phyloP scores from a whole-genome alignment of 345 rosid genomes.

The Euphorbia lathyris region DNA sequence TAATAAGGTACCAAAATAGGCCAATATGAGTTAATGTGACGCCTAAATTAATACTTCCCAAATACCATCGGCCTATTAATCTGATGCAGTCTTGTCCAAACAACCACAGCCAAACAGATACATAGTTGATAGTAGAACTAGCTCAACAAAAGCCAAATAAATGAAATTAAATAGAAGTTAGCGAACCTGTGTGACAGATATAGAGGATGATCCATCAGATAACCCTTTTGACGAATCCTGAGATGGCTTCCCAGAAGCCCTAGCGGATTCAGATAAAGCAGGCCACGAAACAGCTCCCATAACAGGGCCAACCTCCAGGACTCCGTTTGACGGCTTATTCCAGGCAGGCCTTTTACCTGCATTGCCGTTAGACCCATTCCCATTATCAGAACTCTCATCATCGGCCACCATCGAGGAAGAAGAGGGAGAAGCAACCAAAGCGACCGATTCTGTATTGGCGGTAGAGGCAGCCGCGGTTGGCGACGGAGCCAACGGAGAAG shows the following conservation, averaged over 20 bases:
- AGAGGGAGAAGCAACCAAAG: constrained; percentile 9
- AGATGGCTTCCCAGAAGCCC: constrained; percentile 39
- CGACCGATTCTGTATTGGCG: constrained; percentile 10
- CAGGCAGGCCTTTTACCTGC: constrained; percentile 67
- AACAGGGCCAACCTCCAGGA: constrained; percentile 46
- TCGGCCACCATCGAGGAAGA: constrained; percentile 33
- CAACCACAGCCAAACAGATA: not conserved
- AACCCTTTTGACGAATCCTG: constrained; percentile 39
- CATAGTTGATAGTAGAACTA: not conserved
- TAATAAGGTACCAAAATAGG: too few relatives aligned
- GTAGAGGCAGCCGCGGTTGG: not conserved
- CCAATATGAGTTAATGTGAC: too few relatives aligned
- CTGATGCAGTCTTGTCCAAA: not conserved
- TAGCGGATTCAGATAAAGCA: constrained; percentile 53
- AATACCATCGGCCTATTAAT: too few relatives aligned
- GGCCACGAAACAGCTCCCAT: constrained; percentile 74
- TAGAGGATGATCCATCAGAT: constrained; percentile 44
- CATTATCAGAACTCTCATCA: constrained; percentile 38
- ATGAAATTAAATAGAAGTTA: not conserved
- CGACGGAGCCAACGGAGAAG: constrained; percentile 16
- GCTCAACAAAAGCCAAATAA: not conserved
- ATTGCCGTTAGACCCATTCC: constrained; percentile 38
- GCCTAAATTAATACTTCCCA: too few relatives aligned
- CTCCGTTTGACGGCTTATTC: constrained; percentile 65
- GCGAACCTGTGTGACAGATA: constrained; percentile 38